A percentile compares a stretch with the other conserved stretches of the same genome.
Evolutionary conservation across 1,139 yeast species (phyloP).

Genomic region (Yamadazyma sp.): DNA sequence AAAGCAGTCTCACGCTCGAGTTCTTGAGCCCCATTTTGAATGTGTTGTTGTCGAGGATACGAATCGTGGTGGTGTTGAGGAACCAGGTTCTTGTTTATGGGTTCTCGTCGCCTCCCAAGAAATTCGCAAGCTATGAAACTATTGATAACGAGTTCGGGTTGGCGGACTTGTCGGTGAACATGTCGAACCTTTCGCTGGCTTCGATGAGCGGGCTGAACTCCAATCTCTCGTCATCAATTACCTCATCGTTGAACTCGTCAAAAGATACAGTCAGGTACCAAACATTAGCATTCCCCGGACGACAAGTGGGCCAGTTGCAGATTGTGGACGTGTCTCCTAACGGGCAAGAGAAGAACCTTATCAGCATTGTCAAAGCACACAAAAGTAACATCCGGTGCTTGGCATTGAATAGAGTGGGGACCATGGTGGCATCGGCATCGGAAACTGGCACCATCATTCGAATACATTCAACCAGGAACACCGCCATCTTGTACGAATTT

Average conservation of each 20-base stretch:
- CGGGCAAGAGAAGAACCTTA: constrained; percentile 61
- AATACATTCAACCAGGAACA: constrained; percentile 70
- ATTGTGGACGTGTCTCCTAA: constrained; percentile 65
- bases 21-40: constrained; percentile 73
- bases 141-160: constrained; percentile 66
- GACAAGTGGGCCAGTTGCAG: constrained; percentile 74
- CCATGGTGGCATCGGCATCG: constrained; percentile 84
- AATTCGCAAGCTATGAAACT: constrained; percentile 71
- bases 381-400: constrained; percentile 67
- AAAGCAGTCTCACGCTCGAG: constrained; percentile 72
- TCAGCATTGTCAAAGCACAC: constrained; percentile 82
- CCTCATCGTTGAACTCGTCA: constrained; percentile 15
- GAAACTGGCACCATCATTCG: constrained; percentile 85
- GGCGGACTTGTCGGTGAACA: constrained; percentile 57
- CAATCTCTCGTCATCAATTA: constrained; percentile 17
- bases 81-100: constrained; percentile 74
- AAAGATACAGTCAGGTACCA: constrained; percentile 35
- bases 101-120: constrained; percentile 75
- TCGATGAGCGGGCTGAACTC: constrained; percentile 1
- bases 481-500: constrained; percentile 77
- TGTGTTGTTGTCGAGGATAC: constrained; percentile 70
- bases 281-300: constrained; percentile 72
- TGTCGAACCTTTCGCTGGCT: constrained; percentile 11
- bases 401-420: constrained; percentile 69
- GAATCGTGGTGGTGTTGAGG: constrained; percentile 70